phyloP scores from a whole-genome alignment of 1,284 basidiomycete genomes.

The Ganoderma meredithae region DNA sequence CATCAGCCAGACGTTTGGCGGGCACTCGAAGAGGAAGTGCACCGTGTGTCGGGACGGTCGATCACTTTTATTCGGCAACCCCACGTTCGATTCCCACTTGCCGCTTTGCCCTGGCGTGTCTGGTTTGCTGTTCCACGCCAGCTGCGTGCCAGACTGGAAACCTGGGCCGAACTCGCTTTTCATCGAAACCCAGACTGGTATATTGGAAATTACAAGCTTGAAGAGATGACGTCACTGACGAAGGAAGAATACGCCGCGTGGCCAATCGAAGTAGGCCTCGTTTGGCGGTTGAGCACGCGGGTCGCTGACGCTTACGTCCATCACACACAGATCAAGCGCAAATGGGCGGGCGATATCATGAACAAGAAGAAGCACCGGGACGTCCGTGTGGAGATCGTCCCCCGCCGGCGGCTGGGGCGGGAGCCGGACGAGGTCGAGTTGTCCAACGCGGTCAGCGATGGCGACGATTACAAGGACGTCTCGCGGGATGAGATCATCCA shows the following conservation, averaged over 20 bases:
- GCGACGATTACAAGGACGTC: conserved; percentile 16
- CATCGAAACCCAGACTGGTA: conserved; percentile 29
- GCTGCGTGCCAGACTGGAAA: conserved; percentile 15
- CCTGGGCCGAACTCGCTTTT: conserved; percentile 23
- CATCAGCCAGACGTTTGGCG: conserved; percentile 31
- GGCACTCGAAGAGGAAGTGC: conserved; percentile 17
- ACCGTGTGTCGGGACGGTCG: conserved; percentile 18
- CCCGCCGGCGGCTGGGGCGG: conserved; percentile 19
- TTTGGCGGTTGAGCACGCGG: too few species aligned
- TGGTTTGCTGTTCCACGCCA: conserved; percentile 28
- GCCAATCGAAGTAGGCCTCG: conserved; percentile 22
- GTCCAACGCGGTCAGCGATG: neutral
- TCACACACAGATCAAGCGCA: neutral
- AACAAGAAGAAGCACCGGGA: conserved; percentile 11
- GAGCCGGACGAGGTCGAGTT: conserved; percentile 27
- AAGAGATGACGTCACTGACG: conserved; percentile 19
- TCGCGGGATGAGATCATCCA: conserved; percentile 26
- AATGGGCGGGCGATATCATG: conserved; percentile 18
- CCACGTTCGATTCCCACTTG: conserved; percentile 30
- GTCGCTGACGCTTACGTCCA: neutral
- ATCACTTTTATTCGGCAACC: conserved; percentile 28
- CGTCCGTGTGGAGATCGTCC: conserved; percentile 24
- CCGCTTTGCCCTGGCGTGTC: conserved; percentile 30
- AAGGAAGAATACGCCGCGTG: conserved; percentile 30
- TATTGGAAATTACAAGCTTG: conserved; percentile 34